Evolutionary conservation across 345 rosid genomes (phyloP), one percentile per base, ranked within the genome.

Genomic region (Eucalyptus leucophloia): DNA sequence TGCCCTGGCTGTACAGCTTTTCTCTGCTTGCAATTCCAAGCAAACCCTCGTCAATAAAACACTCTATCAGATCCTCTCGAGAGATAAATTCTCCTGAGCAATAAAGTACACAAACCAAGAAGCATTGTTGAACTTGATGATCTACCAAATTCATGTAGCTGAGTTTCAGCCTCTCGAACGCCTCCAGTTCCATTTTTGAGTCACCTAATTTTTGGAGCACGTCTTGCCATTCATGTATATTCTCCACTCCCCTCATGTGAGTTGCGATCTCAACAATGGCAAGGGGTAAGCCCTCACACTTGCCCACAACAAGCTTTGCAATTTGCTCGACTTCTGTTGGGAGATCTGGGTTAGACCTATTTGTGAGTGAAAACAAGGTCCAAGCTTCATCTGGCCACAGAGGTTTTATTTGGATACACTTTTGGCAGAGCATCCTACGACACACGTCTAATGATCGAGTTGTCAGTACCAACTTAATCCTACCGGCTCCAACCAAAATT

Each of bases 211-310:
- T 56, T 56, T 56, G 62, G 62, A 56, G 62, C 62, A 56, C 62
- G 62, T 56, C 62, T 56, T 56, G 62, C 93, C 93, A 90, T 18
- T 80, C 89, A 37, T n/a, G 16, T 34, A 86, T 28, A 15, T 89
- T 90, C 53, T 50, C 7, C 42, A 86, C 58, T 32, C 89, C 89
- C 83, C 86, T 93, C 92, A 93, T 86, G 56, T 58, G 42, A 86
- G 40, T 37, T 9, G 91, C 92, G 17, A 88, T 88, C 13, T 44
- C 42, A 14, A 80, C 69, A 18, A 93, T 88, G 4, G 80, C 90
- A 15, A 91, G 90, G 2, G 93, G 93, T 17, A 93, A 34, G 34
- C 62, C 62, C 28, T 56, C 62, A 5, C 62, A 56, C 62, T 56
- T 56, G 62, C 62, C 30, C 30, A 56, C 62, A 56, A 56, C 62